phyloP scores from a whole-genome alignment of 352 stramenopile species.

The Globisporangium nagaii region DNA sequence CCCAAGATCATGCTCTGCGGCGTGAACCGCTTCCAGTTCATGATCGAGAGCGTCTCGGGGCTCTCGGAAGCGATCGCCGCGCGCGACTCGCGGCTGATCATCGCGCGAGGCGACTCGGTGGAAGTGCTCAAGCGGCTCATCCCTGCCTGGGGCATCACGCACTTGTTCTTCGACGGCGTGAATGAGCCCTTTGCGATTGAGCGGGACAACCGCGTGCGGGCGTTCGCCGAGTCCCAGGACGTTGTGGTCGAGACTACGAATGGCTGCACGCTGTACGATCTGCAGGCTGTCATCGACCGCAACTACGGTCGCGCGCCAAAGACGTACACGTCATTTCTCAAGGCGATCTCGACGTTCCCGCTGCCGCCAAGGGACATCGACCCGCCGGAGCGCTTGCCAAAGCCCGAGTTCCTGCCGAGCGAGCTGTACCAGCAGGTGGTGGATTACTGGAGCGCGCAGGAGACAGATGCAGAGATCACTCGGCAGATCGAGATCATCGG shows the following conservation, averaged over 20 bases:
- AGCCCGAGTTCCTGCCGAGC: slow-evolving; percentile 31
- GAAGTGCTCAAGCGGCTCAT: slow-evolving; percentile 80
- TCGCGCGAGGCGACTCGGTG: slow-evolving; percentile 69
- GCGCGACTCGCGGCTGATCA: slow-evolving; percentile 57
- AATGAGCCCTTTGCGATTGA: slow-evolving; percentile 88
- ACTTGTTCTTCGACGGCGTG: slow-evolving; percentile 90
- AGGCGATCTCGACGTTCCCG: slow-evolving; percentile 43
- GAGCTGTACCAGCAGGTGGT: slow-evolving; percentile 59
- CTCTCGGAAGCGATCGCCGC: slow-evolving; percentile 63
- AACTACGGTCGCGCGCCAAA: slow-evolving; percentile 55
- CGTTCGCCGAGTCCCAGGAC: slow-evolving; percentile 34
- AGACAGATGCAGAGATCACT: slow-evolving; percentile 19
- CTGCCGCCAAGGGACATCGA: slow-evolving; percentile 40
- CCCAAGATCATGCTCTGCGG: slow-evolving; percentile 82
- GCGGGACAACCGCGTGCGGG: slow-evolving; percentile 66
- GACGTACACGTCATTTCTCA: slow-evolving; percentile 73
- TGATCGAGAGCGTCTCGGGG: slow-evolving; percentile 90
- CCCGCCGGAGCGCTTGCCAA: slow-evolving; percentile 36
- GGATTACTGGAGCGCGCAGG: slow-evolving; percentile 36
- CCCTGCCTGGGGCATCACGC: slow-evolving; percentile 82
- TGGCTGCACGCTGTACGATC: slow-evolving; percentile 69
- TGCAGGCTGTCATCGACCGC: slow-evolving; percentile 53
- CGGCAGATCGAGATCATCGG: slow-evolving; percentile 32
- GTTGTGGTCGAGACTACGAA: slow-evolving; percentile 72
- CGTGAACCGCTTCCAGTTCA: slow-evolving; percentile 87